Evolutionary conservation across 176 grass and related monocot genomes (phyloP).

Genomic region (Oryza coarctata): DNA sequence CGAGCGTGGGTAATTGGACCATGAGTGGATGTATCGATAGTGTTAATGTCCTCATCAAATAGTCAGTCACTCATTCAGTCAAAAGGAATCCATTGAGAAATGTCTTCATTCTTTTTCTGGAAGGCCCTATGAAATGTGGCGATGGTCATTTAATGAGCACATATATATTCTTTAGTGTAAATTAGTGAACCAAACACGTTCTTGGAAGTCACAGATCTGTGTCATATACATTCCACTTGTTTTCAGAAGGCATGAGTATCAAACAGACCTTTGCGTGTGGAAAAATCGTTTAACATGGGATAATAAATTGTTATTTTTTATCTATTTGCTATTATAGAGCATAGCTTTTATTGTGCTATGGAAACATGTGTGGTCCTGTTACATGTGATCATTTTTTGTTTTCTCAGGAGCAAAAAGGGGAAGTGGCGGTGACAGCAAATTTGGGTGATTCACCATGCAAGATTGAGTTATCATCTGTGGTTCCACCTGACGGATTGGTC

Average conservation of each 20-base stretch:
- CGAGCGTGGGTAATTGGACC: too few relatives aligned
- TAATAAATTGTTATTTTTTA: background rate
- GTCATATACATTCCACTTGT: background rate
- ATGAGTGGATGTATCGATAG: too few relatives aligned
- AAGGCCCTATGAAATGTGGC: background rate
- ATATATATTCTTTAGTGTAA: background rate
- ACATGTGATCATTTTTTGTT: slow-evolving; percentile 22
- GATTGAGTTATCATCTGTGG: slow-evolving; percentile 69
- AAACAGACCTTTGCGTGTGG: background rate
- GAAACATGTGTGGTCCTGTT: background rate
- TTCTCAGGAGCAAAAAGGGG: slow-evolving; percentile 73
- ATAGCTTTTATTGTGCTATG: background rate
- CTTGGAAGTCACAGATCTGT: slow-evolving; percentile 1
- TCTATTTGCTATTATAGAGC: background rate
- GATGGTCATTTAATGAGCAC: background rate
- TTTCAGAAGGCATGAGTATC: background rate
- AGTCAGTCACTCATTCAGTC: background rate
- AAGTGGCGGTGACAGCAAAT: slow-evolving; percentile 68
- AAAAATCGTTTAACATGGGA: background rate
- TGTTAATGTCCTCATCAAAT: too few relatives aligned
- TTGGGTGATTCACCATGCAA: slow-evolving; percentile 88
- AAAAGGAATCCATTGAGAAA: background rate
- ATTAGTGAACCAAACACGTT: background rate
- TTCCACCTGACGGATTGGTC: slow-evolving; percentile 78
- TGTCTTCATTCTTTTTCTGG: background rate